These are phyloP conservation scores for Aureobasidium pullulans DNA, from an alignment of 2,329 filamentous ascomycete genomes.

Conservation along the genomic window DNA sequence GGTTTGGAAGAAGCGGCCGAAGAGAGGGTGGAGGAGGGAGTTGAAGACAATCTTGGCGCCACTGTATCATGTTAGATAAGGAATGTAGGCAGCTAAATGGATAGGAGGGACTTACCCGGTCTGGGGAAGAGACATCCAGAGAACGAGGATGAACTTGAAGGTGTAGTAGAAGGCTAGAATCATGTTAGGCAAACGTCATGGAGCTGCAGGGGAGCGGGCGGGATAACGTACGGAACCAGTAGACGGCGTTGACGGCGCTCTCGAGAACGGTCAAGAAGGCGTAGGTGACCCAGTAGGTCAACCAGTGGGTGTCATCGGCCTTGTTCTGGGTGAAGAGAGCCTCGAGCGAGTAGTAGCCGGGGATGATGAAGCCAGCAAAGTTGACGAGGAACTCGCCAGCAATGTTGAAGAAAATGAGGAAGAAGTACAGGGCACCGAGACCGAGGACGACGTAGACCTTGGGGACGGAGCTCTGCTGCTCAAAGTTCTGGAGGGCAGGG, in stretches of 20 bases:
- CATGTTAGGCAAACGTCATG: conserved; percentile 17
- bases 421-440: conserved; percentile 72
- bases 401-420: conserved; percentile 88
- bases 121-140: conserved; percentile 95
- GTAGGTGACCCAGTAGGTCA: conserved; percentile 81
- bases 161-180: conserved; percentile 86
- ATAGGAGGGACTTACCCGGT: conserved; percentile 63
- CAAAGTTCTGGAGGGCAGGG: conserved; percentile 73
- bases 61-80: conserved; percentile 42
- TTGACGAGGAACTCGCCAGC: conserved; percentile 84
- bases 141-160: conserved; percentile 96
- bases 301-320: conserved; percentile 73
- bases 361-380: conserved; percentile 73
- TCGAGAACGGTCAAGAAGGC: conserved; percentile 75
- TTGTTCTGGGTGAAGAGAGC: conserved; percentile 67
- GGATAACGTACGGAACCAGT: conserved; percentile 63
- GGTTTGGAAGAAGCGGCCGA: conserved; percentile 80
- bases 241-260: conserved; percentile 75
- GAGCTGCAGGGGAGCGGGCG: not conserved
- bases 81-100: conserved; percentile 13
- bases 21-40: conserved; percentile 85
- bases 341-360: conserved; percentile 74
- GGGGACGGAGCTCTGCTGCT: conserved; percentile 74
- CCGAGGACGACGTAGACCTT: conserved; percentile 81
- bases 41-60: conserved; percentile 96